phyloP scores from a whole-genome alignment of 164 flowering plant genomes.

The Tetracentron sinense region DNA sequence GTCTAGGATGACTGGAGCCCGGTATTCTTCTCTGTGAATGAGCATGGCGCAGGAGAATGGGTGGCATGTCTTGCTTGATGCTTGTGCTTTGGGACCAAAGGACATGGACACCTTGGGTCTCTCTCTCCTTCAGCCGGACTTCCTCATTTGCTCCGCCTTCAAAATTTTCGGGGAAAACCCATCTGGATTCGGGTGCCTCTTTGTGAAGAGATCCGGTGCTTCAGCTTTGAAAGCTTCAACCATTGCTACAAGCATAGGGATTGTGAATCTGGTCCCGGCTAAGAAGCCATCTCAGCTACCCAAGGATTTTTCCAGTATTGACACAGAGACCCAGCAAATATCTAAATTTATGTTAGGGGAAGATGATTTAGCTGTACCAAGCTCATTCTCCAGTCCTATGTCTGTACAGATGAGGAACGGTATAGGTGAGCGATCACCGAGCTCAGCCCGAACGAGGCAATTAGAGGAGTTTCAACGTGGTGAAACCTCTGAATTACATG shows the following conservation, averaged over 20 bases:
- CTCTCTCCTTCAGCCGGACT: slow-evolving; percentile 75
- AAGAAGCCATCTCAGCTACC: slow-evolving; percentile 21
- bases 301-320: slow-evolving; percentile 33
- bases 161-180: slow-evolving; percentile 91
- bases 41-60: slow-evolving; percentile 76
- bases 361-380: slow-evolving; percentile 18
- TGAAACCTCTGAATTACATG: slow-evolving; percentile 21
- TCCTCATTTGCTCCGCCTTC: slow-evolving; percentile 80
- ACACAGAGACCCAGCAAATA: slow-evolving; percentile 29
- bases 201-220: slow-evolving; percentile 71
- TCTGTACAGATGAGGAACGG: slow-evolving; percentile 10
- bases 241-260: slow-evolving; percentile 38
- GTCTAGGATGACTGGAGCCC: slow-evolving; percentile 69
- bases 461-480: slow-evolving; percentile 10
- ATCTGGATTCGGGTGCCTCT: slow-evolving; percentile 82
- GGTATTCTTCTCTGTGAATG: slow-evolving; percentile 91
- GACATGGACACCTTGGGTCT: slow-evolving; percentile 90
- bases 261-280: slow-evolving; percentile 57
- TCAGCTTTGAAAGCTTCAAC: slow-evolving; percentile 44
- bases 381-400: slow-evolving; percentile 49
- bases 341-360: slow-evolving; percentile 14
- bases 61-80: slow-evolving; percentile 89
- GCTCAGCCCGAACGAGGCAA: slow-evolving; percentile 6
- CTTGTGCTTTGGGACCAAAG: slow-evolving; percentile 86
- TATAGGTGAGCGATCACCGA: slow-evolving; percentile 5